A percentile compares a stretch with the other conserved stretches of the same genome.
phyloP scores from a whole-genome alignment of 164 flowering plant genomes.

The Buxus sempervirens region DNA sequence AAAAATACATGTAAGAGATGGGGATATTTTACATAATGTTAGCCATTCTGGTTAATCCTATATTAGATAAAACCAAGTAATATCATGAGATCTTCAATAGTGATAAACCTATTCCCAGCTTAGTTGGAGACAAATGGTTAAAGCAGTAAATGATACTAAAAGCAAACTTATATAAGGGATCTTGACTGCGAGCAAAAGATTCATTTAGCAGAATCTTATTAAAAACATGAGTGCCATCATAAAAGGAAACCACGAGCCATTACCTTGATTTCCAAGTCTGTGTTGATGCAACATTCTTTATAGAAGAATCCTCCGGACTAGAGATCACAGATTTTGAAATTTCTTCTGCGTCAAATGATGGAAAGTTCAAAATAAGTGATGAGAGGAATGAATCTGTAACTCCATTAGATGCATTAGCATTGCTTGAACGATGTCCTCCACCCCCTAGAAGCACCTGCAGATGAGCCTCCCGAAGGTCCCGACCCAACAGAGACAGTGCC shows the following conservation, averaged over 20 bases:
- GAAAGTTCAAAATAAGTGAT: slow-evolving; percentile 64
- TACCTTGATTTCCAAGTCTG: slow-evolving; percentile 77
- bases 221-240: too few relatives aligned
- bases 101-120: too few relatives aligned
- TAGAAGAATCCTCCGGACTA: slow-evolving; percentile 41
- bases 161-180: too few relatives aligned
- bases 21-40: too few relatives aligned
- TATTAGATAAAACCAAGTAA: too few relatives aligned
- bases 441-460: slow-evolving; percentile 81
- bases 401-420: slow-evolving; percentile 40
- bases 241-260: not conserved
- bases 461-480: slow-evolving; percentile 93
- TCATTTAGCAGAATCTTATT: too few relatives aligned
- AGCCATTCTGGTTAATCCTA: too few relatives aligned
- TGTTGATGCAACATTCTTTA: slow-evolving; percentile 33
- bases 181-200: too few relatives aligned
- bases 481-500: slow-evolving; percentile 64
- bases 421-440: slow-evolving; percentile 60
- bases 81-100: too few relatives aligned
- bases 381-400: slow-evolving; percentile 71
- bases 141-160: too few relatives aligned
- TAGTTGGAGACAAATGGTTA: too few relatives aligned
- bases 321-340: slow-evolving; percentile 62
- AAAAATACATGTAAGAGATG: too few relatives aligned
- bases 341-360: slow-evolving; percentile 67